Evolutionary conservation across 176 grass and related monocot genomes (phyloP).

Genomic region (Lolium perenne): DNA sequence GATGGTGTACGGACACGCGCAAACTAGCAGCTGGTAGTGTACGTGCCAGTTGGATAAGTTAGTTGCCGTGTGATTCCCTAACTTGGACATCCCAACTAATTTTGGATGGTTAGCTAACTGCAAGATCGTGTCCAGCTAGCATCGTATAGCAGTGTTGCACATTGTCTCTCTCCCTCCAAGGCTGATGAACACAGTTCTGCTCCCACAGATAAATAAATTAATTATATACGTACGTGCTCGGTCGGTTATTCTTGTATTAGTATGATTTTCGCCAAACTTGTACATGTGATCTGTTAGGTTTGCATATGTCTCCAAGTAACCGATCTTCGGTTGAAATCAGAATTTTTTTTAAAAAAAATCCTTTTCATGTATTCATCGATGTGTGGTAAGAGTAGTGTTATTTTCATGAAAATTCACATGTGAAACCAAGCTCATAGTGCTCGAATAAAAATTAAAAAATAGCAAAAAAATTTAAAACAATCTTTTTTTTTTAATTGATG

Average conservation of each 20-base stretch:
- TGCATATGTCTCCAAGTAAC: background rate
- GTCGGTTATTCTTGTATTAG: background rate
- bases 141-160: background rate
- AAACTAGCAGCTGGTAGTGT: background rate
- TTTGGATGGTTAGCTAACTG: constrained; percentile 13
- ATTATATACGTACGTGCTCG: background rate
- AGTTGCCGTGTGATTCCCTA: constrained; percentile 16
- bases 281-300: background rate
- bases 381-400: no score
- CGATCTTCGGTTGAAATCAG: background rate
- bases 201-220: background rate
- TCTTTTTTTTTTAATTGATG: no score
- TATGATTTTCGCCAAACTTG: no score
- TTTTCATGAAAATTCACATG: no score
- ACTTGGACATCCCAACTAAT: constrained; percentile 20
- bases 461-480: no score
- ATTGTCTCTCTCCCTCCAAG: background rate
- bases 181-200: background rate
- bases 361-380: background rate
- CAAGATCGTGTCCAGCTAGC: background rate
- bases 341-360: background rate
- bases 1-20: background rate
- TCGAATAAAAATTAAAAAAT: no score
- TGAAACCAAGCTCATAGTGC: no score
- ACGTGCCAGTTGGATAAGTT: constrained; percentile 15